Evolutionary conservation across 2,329 filamentous ascomycete genomes (phyloP), one percentile per base, ranked within the genome.

Genomic region (Diaporthe capsici): DNA sequence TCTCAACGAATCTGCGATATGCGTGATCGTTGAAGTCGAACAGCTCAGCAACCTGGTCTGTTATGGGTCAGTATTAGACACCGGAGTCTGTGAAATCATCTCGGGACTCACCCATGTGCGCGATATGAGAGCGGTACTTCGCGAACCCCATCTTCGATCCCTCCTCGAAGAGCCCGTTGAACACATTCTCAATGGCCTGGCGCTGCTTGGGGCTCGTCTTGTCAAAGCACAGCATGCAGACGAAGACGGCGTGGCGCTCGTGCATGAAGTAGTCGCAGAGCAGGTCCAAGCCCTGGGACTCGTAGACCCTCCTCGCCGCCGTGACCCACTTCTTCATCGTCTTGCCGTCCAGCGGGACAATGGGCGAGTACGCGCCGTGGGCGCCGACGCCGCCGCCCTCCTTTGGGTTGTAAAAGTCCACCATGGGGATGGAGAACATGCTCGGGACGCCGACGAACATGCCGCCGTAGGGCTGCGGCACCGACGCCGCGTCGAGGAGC

Each of bases 231-330:
- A 87, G 85, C 85, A 88, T 88, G 75, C 86, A 87, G 76, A 87
- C 85, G 58, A 87, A 84, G 47, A 88, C 85, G 12, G 86, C 84
- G 63, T 87, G 85, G 1, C 85, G 81, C 76, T 87, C 85, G 67
- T 87, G 84, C 85, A 88, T 86, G 80, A 87, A 87, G 80, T 87
- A 87, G 74, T 88, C 87, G 76, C 85, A 86, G 76, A 86, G 83
- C 31, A 87, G 78, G 76, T 88, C 87, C 68, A 87, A 85, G 0
- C 82, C 82, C 42, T 86, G 82, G 10, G 81, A 81, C 75, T 86
- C 85, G 73, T 84, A 86, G n/a, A 86, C 81, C 28, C 79, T 81
- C 77, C 86, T 85, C 49, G 85, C 84, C 1, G 81, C 82, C 75
- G 75, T 82, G 44, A 85, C 84, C 86, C 86, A 88, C 39, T 84